A percentile compares a stretch with the other conserved stretches of the same genome.
These are phyloP conservation scores for Cudoniella acicularis DNA, from an alignment of 495 filamentous ascomycete genomes.

Conservation along the genomic window DNA sequence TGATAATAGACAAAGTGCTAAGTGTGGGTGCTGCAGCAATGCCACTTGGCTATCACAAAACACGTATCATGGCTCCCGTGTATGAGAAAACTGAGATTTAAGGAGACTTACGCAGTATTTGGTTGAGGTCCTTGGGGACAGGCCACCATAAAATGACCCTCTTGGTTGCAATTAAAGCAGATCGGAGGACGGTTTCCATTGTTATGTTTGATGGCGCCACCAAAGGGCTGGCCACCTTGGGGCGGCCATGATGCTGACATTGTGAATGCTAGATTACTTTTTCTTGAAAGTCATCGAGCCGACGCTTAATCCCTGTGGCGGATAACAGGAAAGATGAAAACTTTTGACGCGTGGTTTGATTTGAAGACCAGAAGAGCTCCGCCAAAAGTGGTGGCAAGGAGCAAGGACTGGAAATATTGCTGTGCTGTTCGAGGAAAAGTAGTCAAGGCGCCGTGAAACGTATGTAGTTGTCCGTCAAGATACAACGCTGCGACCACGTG, in stretches of 20 bases:
- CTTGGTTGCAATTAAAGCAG: constrained; percentile 50
- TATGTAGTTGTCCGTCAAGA: constrained; percentile 9
- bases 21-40: too few relatives aligned
- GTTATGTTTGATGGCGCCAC: constrained; percentile 31
- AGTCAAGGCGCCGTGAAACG: constrained; percentile 16
- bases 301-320: neutral
- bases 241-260: constrained; percentile 14
- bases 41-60: too few relatives aligned
- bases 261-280: neutral
- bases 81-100: too few relatives aligned
- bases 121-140: constrained; percentile 47
- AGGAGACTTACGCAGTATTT: constrained; percentile 63
- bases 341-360: neutral
- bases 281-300: constrained; percentile 10
- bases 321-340: constrained; percentile 5
- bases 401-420: neutral
- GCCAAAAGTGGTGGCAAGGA: neutral
- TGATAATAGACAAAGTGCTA: too few relatives aligned
- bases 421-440: neutral
- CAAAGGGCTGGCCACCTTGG: constrained; percentile 12
- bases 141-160: constrained; percentile 44
- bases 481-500: neutral
- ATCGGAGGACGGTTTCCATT: constrained; percentile 29
- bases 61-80: too few relatives aligned
- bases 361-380: neutral